phyloP scores from a whole-genome alignment of 2,329 filamentous ascomycete genomes.

The Cladosporium sp. region DNA sequence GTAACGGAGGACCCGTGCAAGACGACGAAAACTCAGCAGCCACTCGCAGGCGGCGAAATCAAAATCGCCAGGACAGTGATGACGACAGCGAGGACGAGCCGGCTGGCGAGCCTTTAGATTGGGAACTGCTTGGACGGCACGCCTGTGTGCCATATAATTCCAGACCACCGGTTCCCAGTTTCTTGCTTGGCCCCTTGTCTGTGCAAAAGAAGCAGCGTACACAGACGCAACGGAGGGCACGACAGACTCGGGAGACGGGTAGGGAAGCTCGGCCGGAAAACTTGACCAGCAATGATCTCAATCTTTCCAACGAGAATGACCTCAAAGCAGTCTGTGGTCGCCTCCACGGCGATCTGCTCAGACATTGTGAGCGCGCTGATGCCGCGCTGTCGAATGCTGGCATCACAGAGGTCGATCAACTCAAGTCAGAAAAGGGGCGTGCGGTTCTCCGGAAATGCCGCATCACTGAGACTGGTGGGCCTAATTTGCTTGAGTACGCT shows the following conservation, averaged over 20 bases:
- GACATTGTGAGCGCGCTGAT: conserved; percentile 34
- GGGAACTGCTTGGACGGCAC: conserved; percentile 74
- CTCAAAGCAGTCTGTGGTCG: conserved; percentile 73
- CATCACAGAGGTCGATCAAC: conserved; percentile 26
- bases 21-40: conserved; percentile 39
- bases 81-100: conserved; percentile 62
- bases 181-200: conserved; percentile 82
- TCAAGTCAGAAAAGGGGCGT: conserved; percentile 36
- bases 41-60: conserved; percentile 18
- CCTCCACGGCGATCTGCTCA: conserved; percentile 60
- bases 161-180: conserved; percentile 73
- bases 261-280: conserved; percentile 73
- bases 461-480: conserved; percentile 63
- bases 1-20: conserved; percentile 51
- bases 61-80: conserved; percentile 15
- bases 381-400: conserved; percentile 19
- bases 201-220: conserved; percentile 79
- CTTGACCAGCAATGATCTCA: conserved; percentile 67
- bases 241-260: conserved; percentile 62
- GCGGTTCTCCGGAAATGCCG: conserved; percentile 57
- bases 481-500: conserved; percentile 80
- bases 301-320: conserved; percentile 72
- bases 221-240: conserved; percentile 64
- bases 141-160: conserved; percentile 70
- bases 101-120: conserved; percentile 75